Evolutionary conservation across 139 green algal genomes (phyloP).

Genomic region (Chlamydomonas eustigma): DNA sequence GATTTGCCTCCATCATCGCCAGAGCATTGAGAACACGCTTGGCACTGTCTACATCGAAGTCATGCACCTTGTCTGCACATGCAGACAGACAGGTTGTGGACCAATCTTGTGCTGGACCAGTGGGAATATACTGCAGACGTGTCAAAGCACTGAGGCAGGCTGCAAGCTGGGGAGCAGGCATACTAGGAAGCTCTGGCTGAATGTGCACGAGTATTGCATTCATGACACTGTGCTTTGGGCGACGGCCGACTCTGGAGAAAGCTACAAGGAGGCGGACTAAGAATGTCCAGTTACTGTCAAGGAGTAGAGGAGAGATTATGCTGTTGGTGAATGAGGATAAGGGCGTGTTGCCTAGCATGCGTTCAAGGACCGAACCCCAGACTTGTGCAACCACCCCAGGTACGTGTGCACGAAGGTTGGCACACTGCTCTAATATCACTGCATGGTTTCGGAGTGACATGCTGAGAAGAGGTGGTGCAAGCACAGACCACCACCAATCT

Average conservation of each 20-base stretch:
- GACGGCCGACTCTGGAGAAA: background rate
- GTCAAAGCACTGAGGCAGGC: background rate
- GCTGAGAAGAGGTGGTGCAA: background rate
- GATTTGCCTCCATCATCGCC: background rate
- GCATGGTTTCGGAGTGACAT: background rate
- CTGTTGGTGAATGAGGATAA: too few relatives aligned
- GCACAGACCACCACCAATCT: background rate
- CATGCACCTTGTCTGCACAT: background rate
- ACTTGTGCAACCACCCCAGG: background rate
- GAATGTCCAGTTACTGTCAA: background rate
- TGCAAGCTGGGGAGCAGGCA: background rate
- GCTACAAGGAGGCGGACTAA: background rate
- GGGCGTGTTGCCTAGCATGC: background rate
- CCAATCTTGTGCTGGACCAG: background rate
- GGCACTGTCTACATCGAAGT: background rate
- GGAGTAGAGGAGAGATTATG: background rate
- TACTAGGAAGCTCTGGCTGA: background rate
- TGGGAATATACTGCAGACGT: background rate
- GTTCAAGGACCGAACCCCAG: background rate
- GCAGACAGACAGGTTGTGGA: background rate
- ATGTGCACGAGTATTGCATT: background rate
- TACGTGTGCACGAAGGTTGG: background rate
- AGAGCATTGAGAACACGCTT: background rate
- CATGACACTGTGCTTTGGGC: background rate
- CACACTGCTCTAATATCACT: background rate